These are phyloP conservation scores for Phytopythium vexans DNA, from an alignment of 352 stramenopile genomes.

Conservation along the genomic window DNA sequence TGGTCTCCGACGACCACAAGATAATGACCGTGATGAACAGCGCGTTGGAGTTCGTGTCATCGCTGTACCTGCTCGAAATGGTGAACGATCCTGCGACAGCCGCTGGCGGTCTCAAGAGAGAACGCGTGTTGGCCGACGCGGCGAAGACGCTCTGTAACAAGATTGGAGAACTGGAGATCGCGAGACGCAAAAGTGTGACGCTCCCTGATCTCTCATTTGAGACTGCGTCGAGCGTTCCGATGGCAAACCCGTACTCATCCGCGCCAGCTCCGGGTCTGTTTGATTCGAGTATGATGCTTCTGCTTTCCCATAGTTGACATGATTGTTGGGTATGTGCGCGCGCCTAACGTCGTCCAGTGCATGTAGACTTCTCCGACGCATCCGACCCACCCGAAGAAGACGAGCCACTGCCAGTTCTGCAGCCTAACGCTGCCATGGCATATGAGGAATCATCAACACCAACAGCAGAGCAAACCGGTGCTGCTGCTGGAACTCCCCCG, in stretches of 20 bases:
- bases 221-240: not conserved
- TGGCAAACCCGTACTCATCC: not conserved
- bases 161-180: constrained; percentile 9
- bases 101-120: constrained; percentile 1
- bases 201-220: not conserved
- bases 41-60: constrained; percentile 29
- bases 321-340: too few relatives aligned
- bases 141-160: constrained; percentile 7
- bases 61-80: constrained; percentile 27
- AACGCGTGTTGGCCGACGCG: constrained; percentile 9
- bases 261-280: not conserved
- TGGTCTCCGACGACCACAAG: not conserved
- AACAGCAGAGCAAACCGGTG: too few relatives aligned
- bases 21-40: constrained; percentile 9
- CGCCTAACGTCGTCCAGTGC: too few relatives aligned
- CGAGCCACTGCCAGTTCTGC: constrained; percentile 6
- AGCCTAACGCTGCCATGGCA: not conserved
- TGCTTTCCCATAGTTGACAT: not conserved
- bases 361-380: constrained; percentile 8
- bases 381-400: constrained; percentile 11
- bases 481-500: too few relatives aligned
- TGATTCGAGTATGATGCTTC: not conserved
- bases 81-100: constrained; percentile 2
- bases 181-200: constrained; percentile 5
- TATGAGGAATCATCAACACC: not conserved